Evolutionary conservation across 2,329 filamentous ascomycete species (phyloP), one percentile per base, ranked within the genome.

Genomic region (Penicillium brevicompactum): DNA sequence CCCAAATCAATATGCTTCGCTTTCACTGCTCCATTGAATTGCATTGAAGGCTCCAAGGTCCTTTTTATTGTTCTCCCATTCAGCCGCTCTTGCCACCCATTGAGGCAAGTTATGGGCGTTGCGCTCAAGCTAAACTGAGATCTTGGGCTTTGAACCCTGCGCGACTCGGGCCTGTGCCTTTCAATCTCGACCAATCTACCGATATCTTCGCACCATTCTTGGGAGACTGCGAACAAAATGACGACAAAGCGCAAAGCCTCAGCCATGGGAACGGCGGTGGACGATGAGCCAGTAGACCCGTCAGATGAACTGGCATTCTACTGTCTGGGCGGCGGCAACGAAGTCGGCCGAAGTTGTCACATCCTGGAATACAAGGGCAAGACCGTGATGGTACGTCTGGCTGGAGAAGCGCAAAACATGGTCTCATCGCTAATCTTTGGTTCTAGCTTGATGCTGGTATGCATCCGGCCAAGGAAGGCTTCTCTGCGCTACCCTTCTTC

Each of bases 321-420:
- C 51, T 95, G 91, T 67, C 80, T 99, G 37, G 94, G 94, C 58
- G 94, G 94, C 58, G 94, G 94, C 64, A 97, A 97, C 74, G 94
- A 99, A 77, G 94, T 99, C 59, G 94, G 94, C 51, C 84, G 94
- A 63, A 97, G 94, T 63, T 97, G 94, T 75, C 94, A 99, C 73
- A 96, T 99, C 66, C 87, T 99, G 57, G 92, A 97, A 70, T 99
- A 99, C 84, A 99, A 97, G 78, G 94, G 94, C 59, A 99, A 99
- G 77, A 97, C 93, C 5, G 91, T 99, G 64, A 99, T 99, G 94
- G 92, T 95, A 80, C 65, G 85, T 72, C 22, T 32, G 27, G 32
- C 8, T 30, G 43, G 8, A 11, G 10, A 10, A 11, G 4, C 8
- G 8, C 6, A 22, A 16, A 24, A 5, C 31, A 41, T 37, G 13